Conservation (phyloP, 805 yeast genomes). For the Starmerella potacharoeniae region DNA sequence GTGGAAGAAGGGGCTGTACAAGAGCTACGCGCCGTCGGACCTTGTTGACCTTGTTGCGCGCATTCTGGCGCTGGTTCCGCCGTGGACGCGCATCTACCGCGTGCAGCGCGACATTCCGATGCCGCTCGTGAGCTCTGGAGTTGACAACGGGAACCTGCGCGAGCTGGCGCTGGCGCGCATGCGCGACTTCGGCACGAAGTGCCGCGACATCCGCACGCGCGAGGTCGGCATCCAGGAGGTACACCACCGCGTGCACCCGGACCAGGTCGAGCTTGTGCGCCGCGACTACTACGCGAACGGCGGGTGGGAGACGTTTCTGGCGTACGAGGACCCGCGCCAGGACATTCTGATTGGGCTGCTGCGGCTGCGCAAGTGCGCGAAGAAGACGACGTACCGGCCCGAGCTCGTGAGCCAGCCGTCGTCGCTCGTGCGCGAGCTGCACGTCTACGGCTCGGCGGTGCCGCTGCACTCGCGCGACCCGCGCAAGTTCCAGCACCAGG, state of each 20-base stretch:
- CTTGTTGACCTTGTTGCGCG: constrained; percentile 90
- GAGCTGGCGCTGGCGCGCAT: constrained; percentile 93
- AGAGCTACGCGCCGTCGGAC: constrained; percentile 89
- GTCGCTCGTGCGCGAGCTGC: constrained; percentile 91
- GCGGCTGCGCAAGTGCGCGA: constrained; percentile 77
- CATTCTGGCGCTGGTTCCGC: constrained; percentile 91
- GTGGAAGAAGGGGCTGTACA: constrained; percentile 93
- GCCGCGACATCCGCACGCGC: constrained; percentile 93
- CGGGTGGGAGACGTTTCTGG: constrained; percentile 85
- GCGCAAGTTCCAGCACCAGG: constrained; percentile 96
- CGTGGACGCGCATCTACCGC: constrained; percentile 97
- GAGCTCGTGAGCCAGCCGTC: constrained; percentile 78
- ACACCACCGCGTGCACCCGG: constrained; percentile 92
- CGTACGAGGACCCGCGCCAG: constrained; percentile 94
- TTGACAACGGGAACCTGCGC: constrained; percentile 91
- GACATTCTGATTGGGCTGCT: constrained; percentile 88
- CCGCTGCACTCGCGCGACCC: constrained; percentile 96
- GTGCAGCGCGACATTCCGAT: constrained; percentile 98
- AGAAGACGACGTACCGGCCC: constrained; percentile 79
- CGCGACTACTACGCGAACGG: constrained; percentile 96
- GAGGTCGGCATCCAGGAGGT: constrained; percentile 99
- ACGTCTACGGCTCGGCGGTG: constrained; percentile 94
- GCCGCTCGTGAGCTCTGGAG: constrained; percentile 97
- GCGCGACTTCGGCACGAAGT: constrained; percentile 94
- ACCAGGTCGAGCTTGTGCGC: constrained; percentile 89